phyloP scores from a whole-genome alignment of 495 filamentous ascomycete genomes.

The Aspergillus saccharolyticus region DNA sequence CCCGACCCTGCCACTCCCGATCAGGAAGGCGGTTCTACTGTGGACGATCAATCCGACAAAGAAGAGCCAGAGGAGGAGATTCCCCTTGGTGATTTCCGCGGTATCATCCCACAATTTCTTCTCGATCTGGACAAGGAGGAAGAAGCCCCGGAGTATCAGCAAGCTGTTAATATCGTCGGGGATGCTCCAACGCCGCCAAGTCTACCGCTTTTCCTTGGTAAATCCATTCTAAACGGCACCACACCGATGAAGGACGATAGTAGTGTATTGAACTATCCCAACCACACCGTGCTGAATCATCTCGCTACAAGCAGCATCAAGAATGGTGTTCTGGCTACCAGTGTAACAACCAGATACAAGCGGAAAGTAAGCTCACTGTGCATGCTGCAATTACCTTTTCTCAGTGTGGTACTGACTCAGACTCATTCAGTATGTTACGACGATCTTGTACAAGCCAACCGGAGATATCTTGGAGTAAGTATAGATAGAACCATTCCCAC shows the following conservation, averaged over 20 bases:
- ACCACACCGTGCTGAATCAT: constrained; percentile 95
- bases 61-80: constrained; percentile 45
- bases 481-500: neutral
- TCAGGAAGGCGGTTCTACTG: constrained; percentile 30
- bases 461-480: constrained; percentile 36
- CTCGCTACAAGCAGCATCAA: constrained; percentile 98
- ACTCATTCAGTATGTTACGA: constrained; percentile 78
- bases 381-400: neutral
- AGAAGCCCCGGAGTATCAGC: constrained; percentile 62
- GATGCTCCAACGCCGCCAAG: constrained; percentile 77
- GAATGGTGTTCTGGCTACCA: constrained; percentile 90
- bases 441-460: constrained; percentile 94
- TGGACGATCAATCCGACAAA: constrained; percentile 37
- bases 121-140: constrained; percentile 80
- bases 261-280: constrained; percentile 91
- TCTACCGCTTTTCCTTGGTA: constrained; percentile 85
- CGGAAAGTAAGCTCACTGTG: constrained; percentile 63
- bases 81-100: constrained; percentile 43
- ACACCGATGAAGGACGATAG: constrained; percentile 95
- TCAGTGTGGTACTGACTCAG: constrained; percentile 11
- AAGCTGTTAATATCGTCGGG: constrained; percentile 63
- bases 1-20: constrained; percentile 32
- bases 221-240: constrained; percentile 87
- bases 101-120: constrained; percentile 76
- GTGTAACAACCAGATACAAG: constrained; percentile 93